Percentiles rank a stretch among this genome's conserved stretches.
Conservation (phyloP, 768 basidiomycete genomes). For the Naganishia vaughanmartiniae region DNA sequence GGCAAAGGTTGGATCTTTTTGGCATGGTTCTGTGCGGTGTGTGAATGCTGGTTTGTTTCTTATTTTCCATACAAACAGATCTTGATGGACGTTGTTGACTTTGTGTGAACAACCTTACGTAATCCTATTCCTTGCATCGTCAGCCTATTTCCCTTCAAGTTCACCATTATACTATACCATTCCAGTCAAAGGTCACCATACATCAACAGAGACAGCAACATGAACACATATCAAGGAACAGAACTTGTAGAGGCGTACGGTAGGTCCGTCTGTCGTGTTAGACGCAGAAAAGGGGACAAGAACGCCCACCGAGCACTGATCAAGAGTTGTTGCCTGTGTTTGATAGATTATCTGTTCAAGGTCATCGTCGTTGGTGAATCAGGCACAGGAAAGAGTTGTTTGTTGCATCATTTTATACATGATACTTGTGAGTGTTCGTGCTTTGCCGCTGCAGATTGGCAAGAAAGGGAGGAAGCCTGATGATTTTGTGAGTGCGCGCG, state of each 20-base stretch:
- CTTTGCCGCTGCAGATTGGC: background rate
- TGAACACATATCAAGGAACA: constrained; percentile 62
- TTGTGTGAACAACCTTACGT: too few species aligned
- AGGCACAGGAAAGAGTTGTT: constrained; percentile 94
- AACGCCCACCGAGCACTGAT: too few species aligned
- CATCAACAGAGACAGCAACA: background rate
- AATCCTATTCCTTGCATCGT: too few species aligned
- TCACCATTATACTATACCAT: too few species aligned
- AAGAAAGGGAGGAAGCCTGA: background rate
- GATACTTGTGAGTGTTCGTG: constrained; percentile 71
- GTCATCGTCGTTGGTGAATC: constrained; percentile 98
- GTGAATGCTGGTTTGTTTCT: too few species aligned
- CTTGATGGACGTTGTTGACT: too few species aligned
- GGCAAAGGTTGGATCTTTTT: too few species aligned
- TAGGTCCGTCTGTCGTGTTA: constrained; percentile 49
- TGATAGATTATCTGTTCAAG: constrained; percentile 93
- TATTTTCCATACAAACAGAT: too few species aligned
- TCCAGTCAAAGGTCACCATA: too few species aligned
- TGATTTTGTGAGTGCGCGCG: background rate
- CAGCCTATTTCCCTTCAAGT: too few species aligned
- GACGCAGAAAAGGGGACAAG: background rate
- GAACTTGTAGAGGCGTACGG: constrained; percentile 94
- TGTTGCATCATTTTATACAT: constrained; percentile 93
- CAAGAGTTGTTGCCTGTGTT: background rate
- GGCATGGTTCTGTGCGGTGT: too few species aligned